Conservation (phyloP, 192 early-diverging fungal species). For the Backusella westeae region DNA sequence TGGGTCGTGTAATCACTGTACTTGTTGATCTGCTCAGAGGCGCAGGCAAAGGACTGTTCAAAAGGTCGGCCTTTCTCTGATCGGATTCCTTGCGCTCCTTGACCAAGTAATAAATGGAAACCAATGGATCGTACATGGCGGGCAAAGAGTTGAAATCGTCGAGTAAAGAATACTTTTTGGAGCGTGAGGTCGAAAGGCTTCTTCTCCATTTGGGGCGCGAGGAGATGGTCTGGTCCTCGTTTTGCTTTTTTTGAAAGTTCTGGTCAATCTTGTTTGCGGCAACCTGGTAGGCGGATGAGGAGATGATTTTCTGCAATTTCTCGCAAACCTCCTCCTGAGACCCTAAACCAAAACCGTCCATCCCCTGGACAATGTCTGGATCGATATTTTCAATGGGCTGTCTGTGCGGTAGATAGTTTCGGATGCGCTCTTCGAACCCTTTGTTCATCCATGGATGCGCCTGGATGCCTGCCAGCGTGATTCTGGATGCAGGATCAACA, state of each 20-base stretch:
- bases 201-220: slow-evolving; percentile 13
- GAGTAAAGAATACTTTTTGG: background rate
- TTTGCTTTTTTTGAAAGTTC: slow-evolving; percentile 17
- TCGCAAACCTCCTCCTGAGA: slow-evolving; percentile 51
- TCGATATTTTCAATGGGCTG: slow-evolving; percentile 57
- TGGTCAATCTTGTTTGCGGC: slow-evolving; percentile 25
- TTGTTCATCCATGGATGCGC: slow-evolving; percentile 79
- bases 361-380: slow-evolving; percentile 59
- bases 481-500: slow-evolving; percentile 65
- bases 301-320: slow-evolving; percentile 49
- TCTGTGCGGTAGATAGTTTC: slow-evolving; percentile 66
- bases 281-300: slow-evolving; percentile 45
- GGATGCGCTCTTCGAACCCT: slow-evolving; percentile 57
- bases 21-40: slow-evolving; percentile 10
- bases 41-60: background rate
- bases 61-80: background rate
- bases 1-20: background rate
- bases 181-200: background rate
- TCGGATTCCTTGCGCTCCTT: slow-evolving; percentile 39
- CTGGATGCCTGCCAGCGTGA: slow-evolving; percentile 67
- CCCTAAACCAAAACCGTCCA: slow-evolving; percentile 83
- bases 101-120: slow-evolving; percentile 86
- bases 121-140: slow-evolving; percentile 54
- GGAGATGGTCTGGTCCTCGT: background rate
- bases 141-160: slow-evolving; percentile 21